A percentile compares a stretch with the other conserved stretches of the same genome.
Evolutionary conservation across 2,329 filamentous ascomycete genomes (phyloP).

Genomic region (Tolypocladium pustulatum): DNA sequence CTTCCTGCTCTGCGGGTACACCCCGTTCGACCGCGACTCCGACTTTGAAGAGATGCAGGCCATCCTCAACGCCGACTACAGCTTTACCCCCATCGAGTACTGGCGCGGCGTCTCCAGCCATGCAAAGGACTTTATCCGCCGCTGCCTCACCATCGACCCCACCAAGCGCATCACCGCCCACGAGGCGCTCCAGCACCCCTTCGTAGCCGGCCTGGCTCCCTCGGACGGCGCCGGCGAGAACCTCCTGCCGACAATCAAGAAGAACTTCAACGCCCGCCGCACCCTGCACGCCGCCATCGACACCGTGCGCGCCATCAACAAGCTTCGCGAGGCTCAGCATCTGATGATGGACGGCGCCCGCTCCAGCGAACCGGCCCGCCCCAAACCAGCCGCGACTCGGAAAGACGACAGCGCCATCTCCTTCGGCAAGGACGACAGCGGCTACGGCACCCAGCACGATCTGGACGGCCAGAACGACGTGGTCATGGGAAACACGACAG

Average conservation of each 20-base stretch:
- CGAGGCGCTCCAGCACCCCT: conserved; percentile 57
- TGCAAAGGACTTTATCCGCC: conserved; percentile 84
- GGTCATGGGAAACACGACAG: conserved; percentile 35
- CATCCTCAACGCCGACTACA: conserved; percentile 92
- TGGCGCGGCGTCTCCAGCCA: conserved; percentile 85
- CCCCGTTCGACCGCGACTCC: conserved; percentile 91
- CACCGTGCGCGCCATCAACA: conserved; percentile 61
- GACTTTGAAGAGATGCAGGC: conserved; percentile 99
- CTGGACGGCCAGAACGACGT: conserved; percentile 32
- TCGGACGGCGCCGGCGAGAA: conserved; percentile 44
- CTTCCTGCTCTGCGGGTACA: conserved; percentile 95
- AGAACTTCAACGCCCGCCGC: conserved; percentile 62
- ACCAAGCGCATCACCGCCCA: conserved; percentile 83
- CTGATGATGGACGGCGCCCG: conserved; percentile 51
- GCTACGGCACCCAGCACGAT: conserved; percentile 33
- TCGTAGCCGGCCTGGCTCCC: conserved; percentile 44
- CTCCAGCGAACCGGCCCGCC: conserved; percentile 37
- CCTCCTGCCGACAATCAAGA: conserved; percentile 58
- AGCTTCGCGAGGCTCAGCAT: conserved; percentile 53
- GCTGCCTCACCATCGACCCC: conserved; percentile 86
- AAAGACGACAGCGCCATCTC: conserved; percentile 37
- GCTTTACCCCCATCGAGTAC: conserved; percentile 88
- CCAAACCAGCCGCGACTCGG: conserved; percentile 11
- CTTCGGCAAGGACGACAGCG: conserved; percentile 33
- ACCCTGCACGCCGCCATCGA: conserved; percentile 62